Base-by-base conservation (phyloP, 2,329 filamentous ascomycete species). In the Sphaerulina musiva region DNA sequence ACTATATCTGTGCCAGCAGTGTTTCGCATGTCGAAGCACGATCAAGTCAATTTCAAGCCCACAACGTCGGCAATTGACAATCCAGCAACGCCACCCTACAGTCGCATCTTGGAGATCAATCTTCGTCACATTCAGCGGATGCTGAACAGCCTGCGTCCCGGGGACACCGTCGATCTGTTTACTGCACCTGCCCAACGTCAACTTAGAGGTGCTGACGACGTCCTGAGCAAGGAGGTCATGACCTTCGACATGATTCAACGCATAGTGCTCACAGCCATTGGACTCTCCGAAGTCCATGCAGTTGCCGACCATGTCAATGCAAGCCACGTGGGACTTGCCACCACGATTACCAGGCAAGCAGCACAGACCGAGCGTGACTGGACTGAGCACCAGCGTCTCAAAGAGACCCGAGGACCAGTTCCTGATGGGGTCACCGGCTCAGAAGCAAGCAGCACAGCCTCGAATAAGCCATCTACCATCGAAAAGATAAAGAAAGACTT, bases 71-170 rank as follows among this genome's bases (percentile, higher is more conserved):
- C 42, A 12, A 48, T 44, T 36, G 55, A 58, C 12, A 53, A 46
- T 12, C 29, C 39, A 14, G 40, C 55, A 17, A 42, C 56, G 9
- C 54, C 60, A 9, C 56, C 56, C 1, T 64, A 65, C 46, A 48
- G 57, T 11, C 54, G 67, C 11, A 64, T 71, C 7, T 46, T 69
- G 50, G 75, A 76, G 36, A 81, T 86, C 59, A 87, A 88, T 61
- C 72, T 84, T 53, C 75, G 83, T 9, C 83, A 87, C 66, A 72
- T 87, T 2, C 77, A 80, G 61, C 77, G 80, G 53, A 85, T 86
- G 80, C 72, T 87, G 36, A 68, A 69, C 8, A 70, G 72, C 29
- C 63, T 78, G 41, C 70, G 73, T 52, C 72, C 74, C 3, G 56
- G 44, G 3, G 47, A 59, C 8, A 48, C 53, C 8, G 32, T 58